These are phyloP conservation scores for Xylaria sp. DNA, from an alignment of 2,329 filamentous ascomycete species.

Conservation along the genomic window DNA sequence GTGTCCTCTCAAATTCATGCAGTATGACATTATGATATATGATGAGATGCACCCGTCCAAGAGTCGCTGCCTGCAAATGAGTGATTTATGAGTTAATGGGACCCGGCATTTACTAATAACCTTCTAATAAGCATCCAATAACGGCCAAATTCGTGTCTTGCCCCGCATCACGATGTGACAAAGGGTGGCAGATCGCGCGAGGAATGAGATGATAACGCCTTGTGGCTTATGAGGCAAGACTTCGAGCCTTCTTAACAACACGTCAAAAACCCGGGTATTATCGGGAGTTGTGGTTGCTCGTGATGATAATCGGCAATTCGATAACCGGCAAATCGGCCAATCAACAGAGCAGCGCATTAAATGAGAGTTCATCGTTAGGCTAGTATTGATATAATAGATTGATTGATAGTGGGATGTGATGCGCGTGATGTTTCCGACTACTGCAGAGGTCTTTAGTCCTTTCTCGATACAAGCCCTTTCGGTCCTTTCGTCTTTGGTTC, in stretches of 20 bases:
- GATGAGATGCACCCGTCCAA: constrained; percentile 25
- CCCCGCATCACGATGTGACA: constrained; percentile 10
- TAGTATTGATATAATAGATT: background rate
- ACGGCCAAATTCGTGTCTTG: constrained; percentile 13
- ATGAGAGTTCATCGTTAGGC: background rate
- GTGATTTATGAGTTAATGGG: constrained; percentile 13
- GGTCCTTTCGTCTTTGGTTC: background rate
- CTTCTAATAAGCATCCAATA: constrained; percentile 2
- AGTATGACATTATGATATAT: constrained; percentile 30
- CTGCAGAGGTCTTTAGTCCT: background rate
- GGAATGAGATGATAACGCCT: constrained; percentile 8
- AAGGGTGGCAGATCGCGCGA: constrained; percentile 4
- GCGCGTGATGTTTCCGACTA: background rate
- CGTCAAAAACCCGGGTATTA: background rate
- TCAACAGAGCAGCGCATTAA: background rate
- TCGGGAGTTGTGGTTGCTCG: background rate
- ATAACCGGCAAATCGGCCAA: background rate
- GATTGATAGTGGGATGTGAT: background rate
- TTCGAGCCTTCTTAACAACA: constrained; percentile 16
- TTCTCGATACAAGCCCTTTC: background rate
- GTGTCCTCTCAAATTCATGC: constrained; percentile 25
- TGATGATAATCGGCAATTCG: background rate
- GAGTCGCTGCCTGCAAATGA: constrained; percentile 17
- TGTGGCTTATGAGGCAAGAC: constrained; percentile 8
- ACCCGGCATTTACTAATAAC: constrained; percentile 1